Conservation (phyloP, 108 stramenopile genomes). For the Pseudonitzschia multistriata region DNA sequence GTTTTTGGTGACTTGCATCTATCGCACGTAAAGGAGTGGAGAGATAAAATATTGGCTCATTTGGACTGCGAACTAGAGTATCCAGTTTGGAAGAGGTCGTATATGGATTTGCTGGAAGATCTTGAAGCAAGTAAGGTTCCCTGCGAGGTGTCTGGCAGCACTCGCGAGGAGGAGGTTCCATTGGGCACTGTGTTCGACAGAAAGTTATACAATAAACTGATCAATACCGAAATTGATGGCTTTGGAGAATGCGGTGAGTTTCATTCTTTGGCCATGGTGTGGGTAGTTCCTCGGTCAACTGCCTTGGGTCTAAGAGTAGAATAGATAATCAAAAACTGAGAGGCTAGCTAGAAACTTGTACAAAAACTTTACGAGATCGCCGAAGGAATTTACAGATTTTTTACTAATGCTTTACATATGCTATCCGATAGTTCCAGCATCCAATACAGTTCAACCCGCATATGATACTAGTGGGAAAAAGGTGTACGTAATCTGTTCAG, state of each 20-base stretch:
- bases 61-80: constrained; percentile 57
- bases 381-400: too few species aligned
- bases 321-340: neutral
- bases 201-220: constrained; percentile 33
- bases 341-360: neutral
- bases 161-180: constrained; percentile 20
- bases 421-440: too few species aligned
- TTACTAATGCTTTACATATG: too few species aligned
- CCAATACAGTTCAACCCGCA: neutral
- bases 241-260: constrained; percentile 90
- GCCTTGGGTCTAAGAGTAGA: constrained; percentile 42
- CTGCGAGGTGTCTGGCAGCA: constrained; percentile 56
- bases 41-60: constrained; percentile 50
- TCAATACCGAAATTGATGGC: constrained; percentile 46
- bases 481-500: constrained; percentile 14
- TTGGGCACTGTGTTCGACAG: constrained; percentile 49
- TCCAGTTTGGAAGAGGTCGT: constrained; percentile 70
- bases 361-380: too few species aligned
- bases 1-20: constrained; percentile 93
- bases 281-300: constrained; percentile 46
- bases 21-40: constrained; percentile 85
- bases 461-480: constrained; percentile 2
- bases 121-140: constrained; percentile 58
- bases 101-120: constrained; percentile 58
- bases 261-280: constrained; percentile 79